Base-by-base conservation (phyloP, 2,329 filamentous ascomycete species). In the Aspergillus sp. region DNA sequence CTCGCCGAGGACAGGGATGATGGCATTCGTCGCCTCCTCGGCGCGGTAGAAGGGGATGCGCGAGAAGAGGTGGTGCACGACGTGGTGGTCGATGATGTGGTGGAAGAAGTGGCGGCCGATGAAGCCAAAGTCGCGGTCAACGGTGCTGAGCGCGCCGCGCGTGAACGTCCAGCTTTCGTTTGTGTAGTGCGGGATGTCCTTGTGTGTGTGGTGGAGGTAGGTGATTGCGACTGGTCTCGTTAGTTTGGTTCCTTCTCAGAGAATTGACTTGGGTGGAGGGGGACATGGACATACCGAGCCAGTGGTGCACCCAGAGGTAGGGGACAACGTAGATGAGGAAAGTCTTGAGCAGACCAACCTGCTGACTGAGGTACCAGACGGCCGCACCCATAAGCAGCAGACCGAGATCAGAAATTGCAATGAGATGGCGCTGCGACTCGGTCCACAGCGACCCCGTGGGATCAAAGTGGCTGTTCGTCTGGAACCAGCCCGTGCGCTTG, bases 141-240 rank as follows among this genome's bases (percentile, higher is more conserved):
- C 81, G 3, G 87, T 89, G 41, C 85, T 83, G 15, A 86, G 78
- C 2, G 87, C 86, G 28, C 87, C 87, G 68, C 85, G 84, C 63
- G 85, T 82, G 68, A 85, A 89, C 23, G 83, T 86, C 87, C 87
- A 89, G 58, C 79, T 79, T 19, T 83, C 80, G 48, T 82, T 82
- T 28, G 84, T 82, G 72, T 87, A 89, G 74, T 89, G 84, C 19
- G 83, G 83, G 53, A 88, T 79, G 3, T 76, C 72, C 2, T 74
- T 78, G 72, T 90, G 86, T 59, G 87, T 89, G 81, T 91, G 89
- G 77, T 91, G 89, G 22, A 91, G 87, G 77, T 90, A 91, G 52
- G 89, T 91, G 72, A 91, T 91, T 65, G 88, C 88, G 22, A 91
- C 88, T 87, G 38, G 61, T 28, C 6, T 17, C 2, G 25, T 41